Evolutionary conservation across 176 grass and related monocot genomes (phyloP), one percentile per base, ranked within the genome.

Genomic region (Puya raimondii): DNA sequence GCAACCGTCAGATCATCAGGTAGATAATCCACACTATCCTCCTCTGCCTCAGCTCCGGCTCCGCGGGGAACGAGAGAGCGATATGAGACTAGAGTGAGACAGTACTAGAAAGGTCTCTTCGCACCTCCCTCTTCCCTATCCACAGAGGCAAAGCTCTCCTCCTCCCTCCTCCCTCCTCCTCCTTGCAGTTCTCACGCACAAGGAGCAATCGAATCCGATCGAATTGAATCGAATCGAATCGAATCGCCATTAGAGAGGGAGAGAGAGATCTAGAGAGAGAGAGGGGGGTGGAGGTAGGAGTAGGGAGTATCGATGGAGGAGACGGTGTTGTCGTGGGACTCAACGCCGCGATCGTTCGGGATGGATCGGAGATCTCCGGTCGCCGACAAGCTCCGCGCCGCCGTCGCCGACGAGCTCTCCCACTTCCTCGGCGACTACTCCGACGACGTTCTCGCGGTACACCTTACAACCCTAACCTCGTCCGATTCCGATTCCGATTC

Each of bases 381-480:
- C 49, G 88, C 78, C 22, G 14, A 15, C 50, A 74, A 54, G 9
- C 74, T 91, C 49, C 80, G 74, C 58, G 71, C 67, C 5, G 88
- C 78, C 17, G 74, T 91, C 63, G 27, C 77, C 15, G 52, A 71
- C 26, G 79, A 81, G 83, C 88, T 91, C n/a, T 70, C 79, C 64
- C 73, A 81, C 54, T 91, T 86, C 80, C 80, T 91, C 64, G 83
- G 74, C 69, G 69, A 1, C 78, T 86, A 86, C 80, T 63, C 80
- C 49, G 88, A 91, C 74, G 71, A 91, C 14, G 79, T 53, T 67
- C 78, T 91, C 63, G 74, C 56, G 80, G 88, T 91, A 84, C 57
- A 2, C 0, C 25, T 4, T 48, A 14, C 13, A 47, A 9, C 2
- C 15, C 33, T 42, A 42, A 13, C 12, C 64, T 26, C 3, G 42